phyloP scores from a whole-genome alignment of 1,139 yeast genomes.

The Yamadazyma buinensis region DNA sequence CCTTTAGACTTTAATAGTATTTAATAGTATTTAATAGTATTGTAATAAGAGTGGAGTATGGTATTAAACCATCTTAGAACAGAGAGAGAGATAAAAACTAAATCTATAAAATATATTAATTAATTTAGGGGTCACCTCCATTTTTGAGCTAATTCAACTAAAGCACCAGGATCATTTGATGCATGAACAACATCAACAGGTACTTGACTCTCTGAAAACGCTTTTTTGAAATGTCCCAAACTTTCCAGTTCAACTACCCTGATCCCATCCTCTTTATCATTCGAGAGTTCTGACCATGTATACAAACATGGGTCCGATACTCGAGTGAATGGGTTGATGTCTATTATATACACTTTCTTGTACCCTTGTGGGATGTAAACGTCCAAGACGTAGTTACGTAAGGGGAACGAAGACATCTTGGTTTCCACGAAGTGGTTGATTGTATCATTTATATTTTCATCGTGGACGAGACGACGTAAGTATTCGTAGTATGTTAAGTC shows the following conservation, averaged over 20 bases:
- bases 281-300: slow-evolving; percentile 75
- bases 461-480: slow-evolving; percentile 44
- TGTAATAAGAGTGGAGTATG: too few relatives aligned
- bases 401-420: slow-evolving; percentile 49
- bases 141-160: slow-evolving; percentile 61
- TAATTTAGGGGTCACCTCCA: too few relatives aligned
- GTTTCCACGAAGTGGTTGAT: slow-evolving; percentile 54
- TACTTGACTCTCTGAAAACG: slow-evolving; percentile 85
- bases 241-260: slow-evolving; percentile 67
- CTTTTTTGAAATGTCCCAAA: slow-evolving; percentile 74
- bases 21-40: too few relatives aligned
- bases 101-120: too few relatives aligned
- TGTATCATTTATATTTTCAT: slow-evolving; percentile 30
- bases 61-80: too few relatives aligned
- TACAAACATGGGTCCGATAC: slow-evolving; percentile 73
- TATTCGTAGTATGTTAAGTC: slow-evolving; percentile 81
- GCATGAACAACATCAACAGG: slow-evolving; percentile 92
- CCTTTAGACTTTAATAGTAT: too few relatives aligned
- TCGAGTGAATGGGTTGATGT: slow-evolving; percentile 80
- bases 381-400: slow-evolving; percentile 65
- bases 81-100: too few relatives aligned
- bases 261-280: slow-evolving; percentile 34
- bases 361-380: slow-evolving; percentile 78
- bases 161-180: slow-evolving; percentile 55
- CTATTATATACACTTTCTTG: slow-evolving; percentile 62